Base-by-base conservation (phyloP, 1,284 basidiomycete genomes). In the Ceratobasidium papillatum region DNA sequence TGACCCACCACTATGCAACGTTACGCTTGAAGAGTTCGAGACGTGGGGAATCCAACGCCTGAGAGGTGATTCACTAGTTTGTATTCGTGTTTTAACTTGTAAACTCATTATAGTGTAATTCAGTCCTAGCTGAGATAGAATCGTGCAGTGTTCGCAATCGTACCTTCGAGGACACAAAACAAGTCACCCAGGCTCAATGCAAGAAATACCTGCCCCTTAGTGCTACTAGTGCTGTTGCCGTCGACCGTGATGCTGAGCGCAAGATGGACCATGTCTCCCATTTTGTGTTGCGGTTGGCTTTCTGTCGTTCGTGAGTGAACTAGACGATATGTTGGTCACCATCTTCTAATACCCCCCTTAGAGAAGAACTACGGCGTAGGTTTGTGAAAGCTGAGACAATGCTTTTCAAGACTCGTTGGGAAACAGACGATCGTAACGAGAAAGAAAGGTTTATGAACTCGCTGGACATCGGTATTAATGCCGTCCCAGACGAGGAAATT, bases 1-100 rank as follows among this genome's bases (percentile, higher is more conserved):
- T 77, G 84, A 83, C n/a, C 94, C 96, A 14, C 97, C 97, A 5
- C 81, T 88, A 17, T 91, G 92, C 61, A 96, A 99, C 79, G 92
- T 99, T 36, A 97, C 96, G 0, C 87, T 99, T 25, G 98, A 99
- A 80, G 94, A 99, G 78, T 99, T 99, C 79, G 98, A 99, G 83
- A 91, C 87, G 2, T 95, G 89, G 81, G 98, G 97, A 0, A 87
- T 99, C 27, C 91, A 97, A 78, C 87, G 98, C 36, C 86, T 99
- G 49, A 90, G 92, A 68, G 80, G 83, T 83, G 22, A 65, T 78
- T 66, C 17, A 19, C 69, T 8, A 7, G n/a, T 11, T 22, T 72
- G 75, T 45, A 32, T 76, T 64, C 30, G 17, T 36, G 7, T 12
- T 22, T n/a, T 19, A 17, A 45, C 49, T 30, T 61, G 3, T 54